Conservation (phyloP, 2,329 filamentous ascomycete species). For the Aureobasidium lini region DNA sequence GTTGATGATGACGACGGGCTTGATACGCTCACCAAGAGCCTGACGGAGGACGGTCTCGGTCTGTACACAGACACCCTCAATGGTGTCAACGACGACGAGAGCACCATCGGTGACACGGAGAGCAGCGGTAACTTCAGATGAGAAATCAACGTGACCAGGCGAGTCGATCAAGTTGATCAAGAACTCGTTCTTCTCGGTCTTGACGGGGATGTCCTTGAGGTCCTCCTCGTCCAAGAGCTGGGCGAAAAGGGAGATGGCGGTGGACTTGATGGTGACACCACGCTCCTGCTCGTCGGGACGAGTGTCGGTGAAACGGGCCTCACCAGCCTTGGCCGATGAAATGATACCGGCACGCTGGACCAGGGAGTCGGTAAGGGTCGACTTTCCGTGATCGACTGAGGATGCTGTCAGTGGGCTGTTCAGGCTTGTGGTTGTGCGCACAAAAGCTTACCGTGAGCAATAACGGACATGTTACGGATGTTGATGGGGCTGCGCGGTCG, state of each 20-base stretch:
- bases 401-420: neutral
- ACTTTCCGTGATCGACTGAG: slow-evolving; percentile 96
- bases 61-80: slow-evolving; percentile 99
- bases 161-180: slow-evolving; percentile 99
- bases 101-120: slow-evolving; percentile 99
- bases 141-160: slow-evolving; percentile 99
- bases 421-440: neutral
- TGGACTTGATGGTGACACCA: slow-evolving; percentile 99
- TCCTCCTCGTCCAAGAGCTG: slow-evolving; percentile 74
- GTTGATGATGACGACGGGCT: slow-evolving; percentile 99
- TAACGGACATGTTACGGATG: slow-evolving; percentile 97
- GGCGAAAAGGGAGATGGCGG: slow-evolving; percentile 96
- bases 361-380: slow-evolving; percentile 97
- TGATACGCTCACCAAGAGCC: slow-evolving; percentile 99
- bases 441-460: slow-evolving; percentile 72
- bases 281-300: slow-evolving; percentile 97
- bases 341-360: slow-evolving; percentile 99
- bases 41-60: slow-evolving; percentile 99
- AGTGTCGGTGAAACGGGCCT: slow-evolving; percentile 93
- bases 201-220: slow-evolving; percentile 87
- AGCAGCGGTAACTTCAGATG: slow-evolving; percentile 96
- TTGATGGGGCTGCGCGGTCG: slow-evolving; percentile 53
- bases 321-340: slow-evolving; percentile 93
- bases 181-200: slow-evolving; percentile 90
- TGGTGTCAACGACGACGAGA: slow-evolving; percentile 98